Evolutionary conservation across 768 basidiomycete species (phyloP).

Genomic region (Rhizopogon sp.): DNA sequence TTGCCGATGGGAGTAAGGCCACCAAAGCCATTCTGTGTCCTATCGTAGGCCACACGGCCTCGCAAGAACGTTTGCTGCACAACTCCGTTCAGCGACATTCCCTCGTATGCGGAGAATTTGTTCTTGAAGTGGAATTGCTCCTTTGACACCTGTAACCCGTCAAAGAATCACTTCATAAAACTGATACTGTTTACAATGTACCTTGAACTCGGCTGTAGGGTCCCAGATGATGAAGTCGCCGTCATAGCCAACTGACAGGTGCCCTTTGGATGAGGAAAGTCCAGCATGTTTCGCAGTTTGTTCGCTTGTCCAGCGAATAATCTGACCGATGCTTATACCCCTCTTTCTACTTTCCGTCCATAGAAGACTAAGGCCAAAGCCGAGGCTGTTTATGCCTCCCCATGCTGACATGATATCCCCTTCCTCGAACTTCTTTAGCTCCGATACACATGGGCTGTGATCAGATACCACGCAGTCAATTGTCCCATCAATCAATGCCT

Average conservation of each 20-base stretch:
- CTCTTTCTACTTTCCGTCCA: constrained; percentile 72
- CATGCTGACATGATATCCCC: constrained; percentile 88
- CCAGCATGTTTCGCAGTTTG: constrained; percentile 80
- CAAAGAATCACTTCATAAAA: constrained; percentile 4
- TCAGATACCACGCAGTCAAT: constrained; percentile 96
- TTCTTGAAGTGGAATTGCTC: constrained; percentile 85
- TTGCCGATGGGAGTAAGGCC: constrained; percentile 30
- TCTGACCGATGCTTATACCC: constrained; percentile 50
- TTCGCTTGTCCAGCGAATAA: constrained; percentile 72
- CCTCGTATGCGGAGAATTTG: constrained; percentile 88
- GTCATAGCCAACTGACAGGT: constrained; percentile 67
- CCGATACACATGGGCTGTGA: constrained; percentile 85
- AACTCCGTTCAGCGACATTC: constrained; percentile 61
- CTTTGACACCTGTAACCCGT: constrained; percentile 56
- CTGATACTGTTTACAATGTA: constrained; percentile 10
- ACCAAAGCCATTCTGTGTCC: constrained; percentile 28
- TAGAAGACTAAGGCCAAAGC: constrained; percentile 81
- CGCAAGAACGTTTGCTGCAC: constrained; percentile 79
- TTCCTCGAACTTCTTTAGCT: constrained; percentile 71
- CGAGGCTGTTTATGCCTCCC: constrained; percentile 93
- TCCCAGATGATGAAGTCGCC: constrained; percentile 90
- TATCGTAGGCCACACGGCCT: constrained; percentile 63
- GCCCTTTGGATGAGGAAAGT: constrained; percentile 65
- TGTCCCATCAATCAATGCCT: constrained; percentile 71
- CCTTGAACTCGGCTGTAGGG: constrained; percentile 44